These are phyloP conservation scores for Polysphondylium violaceum DNA, from an alignment of 78 protist genomes.

Conservation along the genomic window DNA sequence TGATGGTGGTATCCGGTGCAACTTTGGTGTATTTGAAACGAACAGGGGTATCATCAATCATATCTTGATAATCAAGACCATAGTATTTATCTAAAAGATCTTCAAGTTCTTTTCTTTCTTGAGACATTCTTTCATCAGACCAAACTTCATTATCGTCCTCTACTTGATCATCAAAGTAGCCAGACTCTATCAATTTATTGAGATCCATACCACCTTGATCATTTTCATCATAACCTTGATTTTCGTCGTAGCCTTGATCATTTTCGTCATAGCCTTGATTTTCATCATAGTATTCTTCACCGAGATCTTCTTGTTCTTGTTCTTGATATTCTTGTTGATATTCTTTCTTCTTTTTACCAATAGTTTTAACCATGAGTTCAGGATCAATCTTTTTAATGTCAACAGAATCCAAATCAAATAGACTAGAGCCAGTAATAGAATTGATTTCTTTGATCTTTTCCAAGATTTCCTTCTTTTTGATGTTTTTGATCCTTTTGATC, in stretches of 20 bases:
- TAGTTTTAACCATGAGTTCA: conserved; percentile 27
- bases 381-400: conserved; percentile 69
- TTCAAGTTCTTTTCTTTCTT: conserved; percentile 62
- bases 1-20: conserved; percentile 13
- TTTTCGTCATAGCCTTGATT: not conserved
- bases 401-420: conserved; percentile 15
- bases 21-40: conserved; percentile 59
- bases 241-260: not conserved
- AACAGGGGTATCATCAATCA: conserved; percentile 78
- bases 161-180: conserved; percentile 31
- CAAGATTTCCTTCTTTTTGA: conserved; percentile 70
- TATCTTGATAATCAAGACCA: conserved; percentile 80
- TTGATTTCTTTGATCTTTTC: conserved; percentile 76
- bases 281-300: not conserved
- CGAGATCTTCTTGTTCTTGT: conserved; percentile 4
- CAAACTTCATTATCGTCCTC: conserved; percentile 54
- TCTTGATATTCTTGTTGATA: not conserved
- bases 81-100: conserved; percentile 73
- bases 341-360: not conserved
- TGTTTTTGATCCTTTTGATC: conserved; percentile 54
- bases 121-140: conserved; percentile 36
- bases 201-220: not conserved
- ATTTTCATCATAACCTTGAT: conserved; percentile 4
- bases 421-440: conserved; percentile 58
- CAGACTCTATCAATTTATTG: conserved; percentile 9